Evolutionary conservation across 306 rosid genomes (phyloP), one percentile per base, ranked within the genome.

Genomic region (Rosa rugosa): DNA sequence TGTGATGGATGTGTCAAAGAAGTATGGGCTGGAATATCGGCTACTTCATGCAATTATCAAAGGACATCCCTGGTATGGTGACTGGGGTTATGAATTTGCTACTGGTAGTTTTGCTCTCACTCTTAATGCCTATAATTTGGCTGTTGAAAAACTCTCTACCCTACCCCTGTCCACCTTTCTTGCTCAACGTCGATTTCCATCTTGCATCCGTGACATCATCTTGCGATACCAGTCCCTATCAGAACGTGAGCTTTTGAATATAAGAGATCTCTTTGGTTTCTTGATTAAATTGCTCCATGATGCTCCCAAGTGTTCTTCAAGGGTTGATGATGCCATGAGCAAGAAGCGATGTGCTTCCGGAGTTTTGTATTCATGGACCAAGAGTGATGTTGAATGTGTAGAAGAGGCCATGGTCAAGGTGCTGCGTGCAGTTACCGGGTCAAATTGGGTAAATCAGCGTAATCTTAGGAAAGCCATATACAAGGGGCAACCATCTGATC

Each of bases 1-100:
- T 11, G 94, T 93, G 83, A 95, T 95, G 99, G 99, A 95, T 84
- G 99, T 95, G 76, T 95, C 99, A 18, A 95, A 88, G 87, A 95
- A 92, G 90, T 93, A 86, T 75, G 98, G 98, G 42, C 70, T 93
- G 79, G 99, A 91, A 80, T 95, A 95, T 74, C 91, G 98, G 81
- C 80, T 95, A 59, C 92, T 93, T 69, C 99, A 95, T 84, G 92
- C 97, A 57, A 86, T 95, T 45, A 80, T 83, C 59, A 87, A 87
- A 83, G 94, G 97, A 17, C 87, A 84, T 82, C 90, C 98, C 0
- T 95, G 99, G 99, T 93, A 95, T 76, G 98, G 99, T 77, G 86
- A 87, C 69, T 95, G 99, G 99, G 99, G 98, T 44, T 95, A 91
- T 77, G 90, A 88, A 82, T 95, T 95, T 80, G 98, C 98, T 81